phyloP scores from a whole-genome alignment of 176 grass and related monocot species.

The Lolium multiflorum region DNA sequence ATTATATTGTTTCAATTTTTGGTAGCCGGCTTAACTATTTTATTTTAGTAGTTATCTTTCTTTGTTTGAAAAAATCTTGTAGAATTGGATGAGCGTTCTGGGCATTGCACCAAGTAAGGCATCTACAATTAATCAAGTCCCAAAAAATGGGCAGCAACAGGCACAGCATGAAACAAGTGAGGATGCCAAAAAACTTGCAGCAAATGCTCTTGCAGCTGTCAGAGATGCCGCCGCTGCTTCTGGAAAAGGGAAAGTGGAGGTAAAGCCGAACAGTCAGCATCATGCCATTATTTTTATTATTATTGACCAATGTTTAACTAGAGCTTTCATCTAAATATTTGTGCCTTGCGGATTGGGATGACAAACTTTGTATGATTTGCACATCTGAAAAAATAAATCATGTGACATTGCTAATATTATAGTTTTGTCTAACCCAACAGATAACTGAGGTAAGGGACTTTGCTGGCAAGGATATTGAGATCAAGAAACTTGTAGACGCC shows the following conservation, averaged over 20 bases:
- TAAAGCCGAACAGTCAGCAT: constrained; percentile 43
- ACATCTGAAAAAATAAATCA: background rate
- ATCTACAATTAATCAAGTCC: constrained; percentile 32
- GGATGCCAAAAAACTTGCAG: constrained; percentile 83
- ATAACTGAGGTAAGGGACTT: constrained; percentile 93
- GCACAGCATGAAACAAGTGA: constrained; percentile 58
- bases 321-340: background rate
- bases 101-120: constrained; percentile 67
- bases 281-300: background rate
- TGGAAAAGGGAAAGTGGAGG: constrained; percentile 93
- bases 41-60: background rate
- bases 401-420: constrained; percentile 23
- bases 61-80: too few species aligned
- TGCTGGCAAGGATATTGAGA: constrained; percentile 87
- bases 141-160: constrained; percentile 47
- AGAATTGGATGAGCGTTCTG: constrained; percentile 88
- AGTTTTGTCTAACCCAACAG: constrained; percentile 43
- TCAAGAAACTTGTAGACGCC: constrained; percentile 89
- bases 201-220: constrained; percentile 83
- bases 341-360: background rate
- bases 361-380: constrained; percentile 10
- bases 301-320: constrained; percentile 4
- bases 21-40: background rate
- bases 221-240: constrained; percentile 62
- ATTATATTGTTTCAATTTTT: background rate